These are phyloP conservation scores for Mucor circinelloides DNA, from an alignment of 371 early-diverging fungal species.

Conservation along the genomic window DNA sequence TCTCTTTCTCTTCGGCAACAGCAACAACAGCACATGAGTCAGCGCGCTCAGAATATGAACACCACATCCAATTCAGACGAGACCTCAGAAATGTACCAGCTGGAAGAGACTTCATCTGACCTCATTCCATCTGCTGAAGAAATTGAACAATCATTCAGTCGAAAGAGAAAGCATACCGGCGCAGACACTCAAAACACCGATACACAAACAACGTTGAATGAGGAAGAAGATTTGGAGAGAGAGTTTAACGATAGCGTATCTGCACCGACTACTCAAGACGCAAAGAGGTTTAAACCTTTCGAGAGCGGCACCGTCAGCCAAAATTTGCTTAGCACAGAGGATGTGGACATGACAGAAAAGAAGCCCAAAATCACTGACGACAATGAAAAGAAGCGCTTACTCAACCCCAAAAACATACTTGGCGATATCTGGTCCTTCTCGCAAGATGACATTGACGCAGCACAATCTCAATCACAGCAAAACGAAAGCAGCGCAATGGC, in stretches of 20 bases:
- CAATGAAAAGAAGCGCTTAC: neutral
- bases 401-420: neutral
- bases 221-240: neutral
- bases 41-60: neutral
- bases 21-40: neutral
- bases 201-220: neutral
- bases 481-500: neutral
- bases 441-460: neutral
- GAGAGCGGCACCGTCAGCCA: neutral
- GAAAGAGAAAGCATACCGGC: neutral
- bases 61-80: neutral
- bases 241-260: neutral
- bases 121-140: neutral
- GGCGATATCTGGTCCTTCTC: neutral
- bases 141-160: neutral
- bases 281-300: slow-evolving; percentile 11
- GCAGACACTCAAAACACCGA: neutral
- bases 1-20: neutral
- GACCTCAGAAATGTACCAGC: neutral
- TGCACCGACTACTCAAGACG: neutral
- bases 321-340: neutral
- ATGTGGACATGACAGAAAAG: neutral
- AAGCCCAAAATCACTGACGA: neutral
- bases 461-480: neutral
- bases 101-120: neutral